Base-by-base conservation (phyloP, 2,329 filamentous ascomycete species). In the Curvularia spicifera region DNA sequence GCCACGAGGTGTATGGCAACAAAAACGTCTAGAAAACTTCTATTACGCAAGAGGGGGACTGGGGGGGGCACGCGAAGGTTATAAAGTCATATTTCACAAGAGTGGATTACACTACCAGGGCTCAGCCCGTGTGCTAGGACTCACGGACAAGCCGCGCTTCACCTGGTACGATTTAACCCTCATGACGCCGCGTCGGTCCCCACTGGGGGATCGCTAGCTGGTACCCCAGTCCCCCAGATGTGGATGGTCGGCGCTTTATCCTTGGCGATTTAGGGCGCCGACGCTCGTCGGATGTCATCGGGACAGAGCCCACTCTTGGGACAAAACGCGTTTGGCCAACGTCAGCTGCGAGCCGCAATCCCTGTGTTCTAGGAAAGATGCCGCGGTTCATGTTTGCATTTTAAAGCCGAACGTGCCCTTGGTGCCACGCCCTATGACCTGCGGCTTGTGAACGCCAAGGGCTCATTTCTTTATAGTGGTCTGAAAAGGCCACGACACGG, bases 211-310 rank as follows among this genome's bases (percentile, higher is more conserved):
- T 71, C 55, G 39, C 66, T 75, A 71, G 69, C 66, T 64, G 60
- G 54, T 73, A 74, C 72, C 73, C 73, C 73, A 74, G 71, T 70
- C 69, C 71, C 55, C 73, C 71, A 73, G 70, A 72, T 71, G 67
- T 72, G 71, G 67, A 70, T 67, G 61, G 63, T 70, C 66, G 71
- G 70, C 70, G 71, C 65, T 65, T 57, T 65, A 49, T 55, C 45
- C 66, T 73, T 71, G 69, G 68, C 67, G 56, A 20, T 42, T 57
- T 61, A 52, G 60, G 53, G 59, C 64, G 64, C 63, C 70, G 71
- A 71, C 68, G 60, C 51, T 72, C 22, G 62, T 73, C 71, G 71
- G 71, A 72, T 67, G 66, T 48, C 45, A 57, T 72, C 73, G 72
- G 72, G 64, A 71, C 63, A 64, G 67, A 61, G 64, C 53, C 64